Evolutionary conservation across 768 basidiomycete species (phyloP).

Genomic region (Collybia sp.): DNA sequence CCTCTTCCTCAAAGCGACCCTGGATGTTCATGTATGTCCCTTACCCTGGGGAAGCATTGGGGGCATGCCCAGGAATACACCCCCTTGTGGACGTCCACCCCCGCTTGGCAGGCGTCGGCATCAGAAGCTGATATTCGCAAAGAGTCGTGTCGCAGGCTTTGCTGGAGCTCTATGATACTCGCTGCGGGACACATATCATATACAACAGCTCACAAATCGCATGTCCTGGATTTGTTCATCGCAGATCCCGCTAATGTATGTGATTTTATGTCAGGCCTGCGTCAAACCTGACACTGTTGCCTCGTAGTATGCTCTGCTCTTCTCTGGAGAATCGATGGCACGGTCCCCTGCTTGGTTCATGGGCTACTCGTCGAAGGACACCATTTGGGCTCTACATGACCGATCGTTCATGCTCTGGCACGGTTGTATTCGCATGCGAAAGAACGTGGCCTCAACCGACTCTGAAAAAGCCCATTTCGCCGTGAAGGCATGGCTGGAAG

Average conservation of each 20-base stretch:
- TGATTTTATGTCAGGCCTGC: slow-evolving; percentile 6
- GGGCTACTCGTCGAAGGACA: slow-evolving; percentile 47
- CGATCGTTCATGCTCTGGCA: slow-evolving; percentile 72
- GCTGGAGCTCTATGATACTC: slow-evolving; percentile 67
- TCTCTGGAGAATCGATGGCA: slow-evolving; percentile 63
- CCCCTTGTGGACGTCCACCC: slow-evolving; percentile 60
- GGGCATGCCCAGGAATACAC: slow-evolving; percentile 44
- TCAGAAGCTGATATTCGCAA: slow-evolving; percentile 60
- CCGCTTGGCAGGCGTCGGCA: slow-evolving; percentile 58
- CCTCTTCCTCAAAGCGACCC: slow-evolving; percentile 1
- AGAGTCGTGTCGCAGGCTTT: slow-evolving; percentile 68
- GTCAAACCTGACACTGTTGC: slow-evolving; percentile 4
- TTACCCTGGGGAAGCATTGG: slow-evolving; percentile 51
- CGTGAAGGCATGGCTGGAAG: slow-evolving; percentile 65
- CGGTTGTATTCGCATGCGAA: slow-evolving; percentile 61
- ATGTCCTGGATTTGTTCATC: slow-evolving; percentile 47
- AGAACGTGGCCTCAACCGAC: slow-evolving; percentile 32
- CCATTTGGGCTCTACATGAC: slow-evolving; percentile 72
- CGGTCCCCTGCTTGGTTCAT: slow-evolving; percentile 23
- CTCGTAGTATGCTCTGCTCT: slow-evolving; percentile 62
- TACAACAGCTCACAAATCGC: slow-evolving; percentile 36
- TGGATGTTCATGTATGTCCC: slow-evolving; percentile 41
- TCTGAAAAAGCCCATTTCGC: slow-evolving; percentile 58
- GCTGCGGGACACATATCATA: slow-evolving; percentile 64
- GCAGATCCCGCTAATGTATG: slow-evolving; percentile 65